These are phyloP conservation scores for Picocystis salinarum DNA, from an alignment of 139 green algal species.

Conservation along the genomic window DNA sequence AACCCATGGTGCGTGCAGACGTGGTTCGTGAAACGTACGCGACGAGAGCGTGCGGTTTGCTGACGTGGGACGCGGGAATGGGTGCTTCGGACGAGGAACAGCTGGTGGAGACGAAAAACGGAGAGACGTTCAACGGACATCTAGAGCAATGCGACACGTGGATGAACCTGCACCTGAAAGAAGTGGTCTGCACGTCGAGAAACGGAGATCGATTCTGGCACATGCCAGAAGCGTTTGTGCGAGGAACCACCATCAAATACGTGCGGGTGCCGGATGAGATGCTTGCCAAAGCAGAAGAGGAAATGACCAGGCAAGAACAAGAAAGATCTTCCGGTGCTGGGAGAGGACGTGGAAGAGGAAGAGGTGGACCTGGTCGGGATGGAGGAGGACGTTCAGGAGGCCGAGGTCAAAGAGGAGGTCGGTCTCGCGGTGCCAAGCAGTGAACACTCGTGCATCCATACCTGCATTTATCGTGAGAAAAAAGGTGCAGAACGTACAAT, in stretches of 20 bases:
- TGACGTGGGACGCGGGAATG: not conserved
- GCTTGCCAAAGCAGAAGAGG: conserved; percentile 1
- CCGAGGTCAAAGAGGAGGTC: too few relatives aligned
- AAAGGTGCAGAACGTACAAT: too few relatives aligned
- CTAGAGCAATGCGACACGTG: conserved; percentile 88
- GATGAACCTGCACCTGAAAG: conserved; percentile 96
- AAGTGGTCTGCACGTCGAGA: conserved; percentile 96
- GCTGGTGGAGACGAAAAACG: conserved; percentile 95
- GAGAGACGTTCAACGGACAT: conserved; percentile 96
- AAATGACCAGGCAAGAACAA: too few relatives aligned
- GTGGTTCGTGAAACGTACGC: not conserved
- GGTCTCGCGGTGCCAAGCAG: too few relatives aligned
- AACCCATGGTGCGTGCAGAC: conserved; percentile 53
- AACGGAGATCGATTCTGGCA: conserved; percentile 89
- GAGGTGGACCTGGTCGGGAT: too few relatives aligned
- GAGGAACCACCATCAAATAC: conserved; percentile 98
- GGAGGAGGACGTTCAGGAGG: too few relatives aligned
- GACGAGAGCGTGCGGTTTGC: not conserved
- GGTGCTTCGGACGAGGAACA: conserved; percentile 16
- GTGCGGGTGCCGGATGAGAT: conserved; percentile 89
- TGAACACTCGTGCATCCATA: too few relatives aligned
- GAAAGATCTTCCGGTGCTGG: too few relatives aligned
- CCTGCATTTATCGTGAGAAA: too few relatives aligned
- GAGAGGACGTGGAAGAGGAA: too few relatives aligned
- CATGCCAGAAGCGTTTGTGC: conserved; percentile 83